A percentile compares a stretch with the other conserved stretches of the same genome.
phyloP scores from a whole-genome alignment of 2,329 filamentous ascomycete genomes.

The Hypoxylon sp. region DNA sequence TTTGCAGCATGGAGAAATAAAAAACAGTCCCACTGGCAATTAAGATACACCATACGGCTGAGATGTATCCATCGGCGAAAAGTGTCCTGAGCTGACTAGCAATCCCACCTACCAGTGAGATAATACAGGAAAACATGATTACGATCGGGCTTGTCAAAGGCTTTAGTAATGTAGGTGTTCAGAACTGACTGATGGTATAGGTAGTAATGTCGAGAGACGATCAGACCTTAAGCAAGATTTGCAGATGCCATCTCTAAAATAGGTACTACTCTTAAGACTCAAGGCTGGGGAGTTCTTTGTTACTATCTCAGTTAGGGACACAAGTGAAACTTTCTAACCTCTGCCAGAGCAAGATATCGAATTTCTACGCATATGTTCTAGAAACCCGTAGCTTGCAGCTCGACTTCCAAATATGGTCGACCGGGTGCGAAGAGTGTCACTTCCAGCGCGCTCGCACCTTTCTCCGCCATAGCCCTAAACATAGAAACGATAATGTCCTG shows the following conservation, averaged over 20 bases:
- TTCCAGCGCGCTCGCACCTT: too few relatives aligned
- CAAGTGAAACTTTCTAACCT: neutral
- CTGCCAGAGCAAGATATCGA: neutral
- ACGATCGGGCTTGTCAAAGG: neutral
- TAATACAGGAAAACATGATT: neutral
- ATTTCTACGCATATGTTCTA: neutral
- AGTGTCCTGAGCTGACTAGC: neutral
- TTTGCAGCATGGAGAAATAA: neutral
- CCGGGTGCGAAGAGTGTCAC: too few relatives aligned
- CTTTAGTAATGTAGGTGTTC: neutral
- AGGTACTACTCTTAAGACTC: neutral
- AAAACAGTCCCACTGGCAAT: neutral
- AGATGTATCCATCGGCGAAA: neutral
- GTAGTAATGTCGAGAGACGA: neutral
- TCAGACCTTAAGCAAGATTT: neutral
- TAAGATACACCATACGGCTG: neutral
- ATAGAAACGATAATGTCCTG: too few relatives aligned
- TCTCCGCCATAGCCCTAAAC: too few relatives aligned
- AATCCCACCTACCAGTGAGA: neutral
- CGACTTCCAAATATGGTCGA: too few relatives aligned
- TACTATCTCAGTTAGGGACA: neutral
- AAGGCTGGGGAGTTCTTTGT: neutral
- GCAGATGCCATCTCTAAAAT: neutral
- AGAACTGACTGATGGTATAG: neutral
- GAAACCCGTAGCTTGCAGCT: neutral